These are phyloP conservation scores for Tagetes patula DNA, from an alignment of 129 eudicot species.

Conservation along the genomic window DNA sequence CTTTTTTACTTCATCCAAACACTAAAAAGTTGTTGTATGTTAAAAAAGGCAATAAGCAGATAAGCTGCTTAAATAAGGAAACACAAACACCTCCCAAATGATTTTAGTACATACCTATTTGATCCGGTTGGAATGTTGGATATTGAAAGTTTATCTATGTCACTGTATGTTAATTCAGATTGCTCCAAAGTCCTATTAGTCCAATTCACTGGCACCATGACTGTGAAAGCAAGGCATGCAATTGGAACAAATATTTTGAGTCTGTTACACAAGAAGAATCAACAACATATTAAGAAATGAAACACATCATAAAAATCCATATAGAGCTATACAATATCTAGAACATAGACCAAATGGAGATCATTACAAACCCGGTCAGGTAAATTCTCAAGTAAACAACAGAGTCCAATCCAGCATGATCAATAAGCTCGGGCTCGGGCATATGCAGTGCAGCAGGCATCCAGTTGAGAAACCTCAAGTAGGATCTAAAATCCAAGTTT, in stretches of 20 bases:
- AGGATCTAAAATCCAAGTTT: slow-evolving; percentile 72
- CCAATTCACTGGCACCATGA: slow-evolving; percentile 76
- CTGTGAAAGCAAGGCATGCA: slow-evolving; percentile 59
- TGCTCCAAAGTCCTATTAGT: slow-evolving; percentile 58
- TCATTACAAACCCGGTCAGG: slow-evolving; percentile 59
- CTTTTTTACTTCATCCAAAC: background rate
- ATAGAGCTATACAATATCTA: background rate
- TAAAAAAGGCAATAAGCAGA: background rate
- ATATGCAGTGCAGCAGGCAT: slow-evolving; percentile 83
- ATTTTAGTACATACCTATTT: slow-evolving; percentile 42
- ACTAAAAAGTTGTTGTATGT: background rate
- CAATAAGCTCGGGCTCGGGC: slow-evolving; percentile 92
- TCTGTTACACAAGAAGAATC: slow-evolving; percentile 37
- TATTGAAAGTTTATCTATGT: slow-evolving; percentile 79
- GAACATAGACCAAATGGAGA: slow-evolving; percentile 6
- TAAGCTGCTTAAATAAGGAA: background rate
- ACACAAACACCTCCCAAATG: background rate
- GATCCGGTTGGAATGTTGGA: slow-evolving; percentile 75
- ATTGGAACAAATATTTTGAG: slow-evolving; percentile 78
- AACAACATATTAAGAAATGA: slow-evolving; percentile 6
- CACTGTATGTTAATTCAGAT: slow-evolving; percentile 53
- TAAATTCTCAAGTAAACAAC: slow-evolving; percentile 89
- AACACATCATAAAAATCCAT: slow-evolving; percentile 1
- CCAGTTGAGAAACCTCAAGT: slow-evolving; percentile 79
- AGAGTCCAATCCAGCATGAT: slow-evolving; percentile 92